A percentile compares a stretch with the other conserved stretches of the same genome.
Conservation (phyloP, 2,329 filamentous ascomycete species). For the Beauveria australis region DNA sequence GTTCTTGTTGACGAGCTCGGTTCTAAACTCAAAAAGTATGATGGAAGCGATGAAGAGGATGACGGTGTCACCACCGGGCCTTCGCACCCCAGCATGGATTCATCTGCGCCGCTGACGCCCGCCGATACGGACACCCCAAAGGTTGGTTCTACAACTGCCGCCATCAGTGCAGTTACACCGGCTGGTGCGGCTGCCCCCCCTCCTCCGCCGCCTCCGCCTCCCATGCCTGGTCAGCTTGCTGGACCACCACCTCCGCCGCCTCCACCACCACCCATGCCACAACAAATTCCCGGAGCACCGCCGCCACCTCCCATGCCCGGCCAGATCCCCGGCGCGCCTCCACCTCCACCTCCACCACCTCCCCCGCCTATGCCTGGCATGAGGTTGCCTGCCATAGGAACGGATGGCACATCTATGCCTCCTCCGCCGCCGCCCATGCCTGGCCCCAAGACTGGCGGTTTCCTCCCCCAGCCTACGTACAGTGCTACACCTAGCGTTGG, state of each 20-base stretch:
- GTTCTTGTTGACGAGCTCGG: slow-evolving; percentile 64
- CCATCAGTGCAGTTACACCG: slow-evolving; percentile 24
- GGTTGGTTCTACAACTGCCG: slow-evolving; percentile 43
- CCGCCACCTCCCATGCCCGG: slow-evolving; percentile 32
- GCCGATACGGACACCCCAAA: slow-evolving; percentile 52
- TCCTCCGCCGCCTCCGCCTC: slow-evolving; percentile 40
- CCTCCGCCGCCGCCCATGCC: slow-evolving; percentile 59
- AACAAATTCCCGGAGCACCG: slow-evolving; percentile 20
- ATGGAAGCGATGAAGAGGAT: slow-evolving; percentile 65
- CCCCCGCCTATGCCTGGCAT: slow-evolving; percentile 32
- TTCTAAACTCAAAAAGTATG: slow-evolving; percentile 64
- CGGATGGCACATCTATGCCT: slow-evolving; percentile 30
- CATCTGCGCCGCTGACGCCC: slow-evolving; percentile 59
- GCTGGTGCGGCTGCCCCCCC: slow-evolving; percentile 26
- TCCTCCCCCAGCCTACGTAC: slow-evolving; percentile 56
- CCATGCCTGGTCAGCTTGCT: slow-evolving; percentile 22
- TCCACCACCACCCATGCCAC: slow-evolving; percentile 31
- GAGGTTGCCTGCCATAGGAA: slow-evolving; percentile 27
- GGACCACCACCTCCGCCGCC: slow-evolving; percentile 30
- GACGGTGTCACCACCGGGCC: slow-evolving; percentile 64
- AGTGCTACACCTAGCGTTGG: slow-evolving; percentile 50
- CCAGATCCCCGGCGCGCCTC: slow-evolving; percentile 22
- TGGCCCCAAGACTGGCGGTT: slow-evolving; percentile 66
- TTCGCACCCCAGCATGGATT: slow-evolving; percentile 67
- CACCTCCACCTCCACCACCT: slow-evolving; percentile 25